phyloP scores from a whole-genome alignment of 2,329 filamentous ascomycete genomes.

The Graphilbum sp. region DNA sequence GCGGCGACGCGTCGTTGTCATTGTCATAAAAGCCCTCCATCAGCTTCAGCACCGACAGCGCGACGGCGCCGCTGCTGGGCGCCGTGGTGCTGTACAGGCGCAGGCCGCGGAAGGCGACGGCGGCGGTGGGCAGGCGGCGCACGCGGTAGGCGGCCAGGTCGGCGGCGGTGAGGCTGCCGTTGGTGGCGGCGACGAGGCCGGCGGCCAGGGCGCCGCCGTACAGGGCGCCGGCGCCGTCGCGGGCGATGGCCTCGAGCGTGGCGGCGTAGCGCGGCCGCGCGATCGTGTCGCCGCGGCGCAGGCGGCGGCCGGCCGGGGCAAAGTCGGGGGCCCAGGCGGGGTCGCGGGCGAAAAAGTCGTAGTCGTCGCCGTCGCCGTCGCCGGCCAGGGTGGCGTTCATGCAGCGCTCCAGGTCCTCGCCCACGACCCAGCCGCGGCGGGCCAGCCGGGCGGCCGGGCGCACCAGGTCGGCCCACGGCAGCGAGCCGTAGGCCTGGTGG shows the following conservation, averaged over 20 bases:
- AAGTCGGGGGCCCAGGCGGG: constrained; percentile 73
- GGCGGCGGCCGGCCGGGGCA: constrained; percentile 52
- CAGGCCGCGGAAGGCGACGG: constrained; percentile 52
- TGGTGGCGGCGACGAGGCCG: constrained; percentile 45
- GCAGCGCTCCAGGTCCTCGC: constrained; percentile 52
- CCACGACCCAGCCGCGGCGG: constrained; percentile 54
- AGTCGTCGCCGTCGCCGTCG: too few relatives aligned
- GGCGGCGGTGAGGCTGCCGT: constrained; percentile 61
- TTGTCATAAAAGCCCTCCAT: constrained; percentile 47
- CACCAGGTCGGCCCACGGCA: constrained; percentile 52
- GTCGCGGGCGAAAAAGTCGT: constrained; percentile 49
- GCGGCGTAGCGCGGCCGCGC: constrained; percentile 59
- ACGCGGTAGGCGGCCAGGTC: constrained; percentile 61
- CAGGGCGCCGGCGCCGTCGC: constrained; percentile 48
- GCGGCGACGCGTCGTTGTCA: constrained; percentile 40
- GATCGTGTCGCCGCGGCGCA: constrained; percentile 56
- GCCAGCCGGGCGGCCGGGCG: constrained; percentile 57
- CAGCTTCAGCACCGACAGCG: constrained; percentile 57
- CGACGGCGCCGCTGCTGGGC: constrained; percentile 58
- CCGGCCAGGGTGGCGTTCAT: constrained; percentile 32
- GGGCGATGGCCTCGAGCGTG: constrained; percentile 54
- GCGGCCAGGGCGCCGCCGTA: constrained; percentile 55
- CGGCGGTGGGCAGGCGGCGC: constrained; percentile 40
- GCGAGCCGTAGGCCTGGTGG: constrained; percentile 47
- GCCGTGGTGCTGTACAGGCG: constrained; percentile 52